Percentiles rank a stretch among this genome's conserved stretches.
Evolutionary conservation across 2,329 filamentous ascomycete genomes (phyloP).

Genomic region (Fusarium papillatum): DNA sequence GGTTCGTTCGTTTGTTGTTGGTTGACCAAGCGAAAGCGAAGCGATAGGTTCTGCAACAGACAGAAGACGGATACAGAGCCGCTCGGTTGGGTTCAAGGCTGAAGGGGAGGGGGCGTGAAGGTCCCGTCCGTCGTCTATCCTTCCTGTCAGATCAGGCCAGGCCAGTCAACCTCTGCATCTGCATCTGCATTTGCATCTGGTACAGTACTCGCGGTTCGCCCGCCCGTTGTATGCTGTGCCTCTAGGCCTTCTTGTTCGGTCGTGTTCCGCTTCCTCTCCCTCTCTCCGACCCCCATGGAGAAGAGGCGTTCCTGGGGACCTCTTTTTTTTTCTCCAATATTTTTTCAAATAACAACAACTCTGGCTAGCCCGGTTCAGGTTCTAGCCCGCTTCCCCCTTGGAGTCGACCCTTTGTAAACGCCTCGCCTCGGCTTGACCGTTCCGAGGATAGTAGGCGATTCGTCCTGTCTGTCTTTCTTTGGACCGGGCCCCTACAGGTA

Average conservation of each 20-base stretch:
- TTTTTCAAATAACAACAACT: conserved; percentile 1
- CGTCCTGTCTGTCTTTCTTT: conserved; percentile 16
- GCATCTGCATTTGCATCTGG: not conserved
- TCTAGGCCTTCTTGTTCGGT: conserved; percentile 7
- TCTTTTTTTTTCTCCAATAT: not conserved
- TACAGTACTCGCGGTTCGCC: not conserved
- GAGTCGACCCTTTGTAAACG: conserved; percentile 1
- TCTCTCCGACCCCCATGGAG: conserved; percentile 11
- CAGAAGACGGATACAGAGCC: conserved; percentile 8
- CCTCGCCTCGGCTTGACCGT: conserved; percentile 36
- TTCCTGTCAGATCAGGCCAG: not conserved
- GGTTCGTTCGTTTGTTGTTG: not conserved
- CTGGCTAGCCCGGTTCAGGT: conserved; percentile 2
- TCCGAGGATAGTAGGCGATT: conserved; percentile 23
- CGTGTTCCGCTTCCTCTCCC: conserved; percentile 25
- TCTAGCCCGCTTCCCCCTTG: conserved; percentile 15
- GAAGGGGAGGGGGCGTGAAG: not conserved
- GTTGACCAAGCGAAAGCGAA: conserved; percentile 6
- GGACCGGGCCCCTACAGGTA: conserved; percentile 28
- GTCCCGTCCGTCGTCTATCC: not conserved
- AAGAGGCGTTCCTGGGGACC: conserved; percentile 23
- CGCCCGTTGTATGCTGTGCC: not conserved
- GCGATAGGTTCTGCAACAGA: conserved; percentile 5
- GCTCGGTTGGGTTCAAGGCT: conserved; percentile 3
- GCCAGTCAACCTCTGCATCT: conserved; percentile 1